Evolutionary conservation across 2,329 filamentous ascomycete genomes (phyloP), one percentile per base, ranked within the genome.

Genomic region (Ophiostoma sp.): DNA sequence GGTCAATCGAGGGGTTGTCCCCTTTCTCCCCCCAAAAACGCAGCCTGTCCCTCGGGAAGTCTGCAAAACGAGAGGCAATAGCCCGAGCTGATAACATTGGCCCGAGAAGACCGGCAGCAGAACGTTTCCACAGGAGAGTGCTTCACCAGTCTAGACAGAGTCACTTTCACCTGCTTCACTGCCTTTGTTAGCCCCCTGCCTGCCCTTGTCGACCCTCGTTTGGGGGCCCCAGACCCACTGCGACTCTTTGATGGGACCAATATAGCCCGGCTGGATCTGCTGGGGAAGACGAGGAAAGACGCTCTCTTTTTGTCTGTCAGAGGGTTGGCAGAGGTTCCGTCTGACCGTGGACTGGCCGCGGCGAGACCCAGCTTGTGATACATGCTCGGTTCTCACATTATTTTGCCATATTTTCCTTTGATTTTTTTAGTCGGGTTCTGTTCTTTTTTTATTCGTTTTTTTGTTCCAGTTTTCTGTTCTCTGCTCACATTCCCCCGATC

Each of bases 81-180:
- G 68, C 48, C 72, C 68, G 72, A 73, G 59, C 57, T 45, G 57
- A 63, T 57, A 73, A 66, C 59, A 73, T 73, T 73, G 68, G 36
- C 72, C 72, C 72, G 72, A 73, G 31, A 42, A 66, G 57, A 63
- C 69, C 69, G 57, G 55, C 39, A 70, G 22, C 50, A 66, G 22
- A 48, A 39, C 57, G 7, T 36, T 39, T 36, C 22, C 12, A 6
- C 36, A 22, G 22, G n/a, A 42, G 36, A 28, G 36, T 36, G 33
- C 33, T 8, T 45, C 6, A 28, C 61, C 61, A 25, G n/a, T 15
- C 33, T 4, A 33, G n/a, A 42, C 61, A 63, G 15, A 39, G 33
- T 12, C n/a, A 42, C 61, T 22, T 45, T 66, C 36, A 45, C n/a
- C 36, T 45, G 61, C 61, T 66, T 64, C 42, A n/a, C 22, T 36